These are phyloP conservation scores for Rhazya stricta DNA, from an alignment of 257 asterid species.

Conservation along the genomic window DNA sequence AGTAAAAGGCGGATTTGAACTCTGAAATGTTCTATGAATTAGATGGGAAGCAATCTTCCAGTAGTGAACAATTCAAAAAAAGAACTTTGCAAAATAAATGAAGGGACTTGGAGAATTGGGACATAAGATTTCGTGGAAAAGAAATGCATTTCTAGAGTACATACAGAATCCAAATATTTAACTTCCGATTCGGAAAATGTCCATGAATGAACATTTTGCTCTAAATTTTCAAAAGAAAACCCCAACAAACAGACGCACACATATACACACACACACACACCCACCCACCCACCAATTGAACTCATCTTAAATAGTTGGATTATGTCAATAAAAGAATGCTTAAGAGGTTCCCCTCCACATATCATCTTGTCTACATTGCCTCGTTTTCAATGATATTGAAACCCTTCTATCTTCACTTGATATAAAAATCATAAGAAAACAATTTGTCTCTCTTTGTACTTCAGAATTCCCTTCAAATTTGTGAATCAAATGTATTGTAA, in stretches of 20 bases:
- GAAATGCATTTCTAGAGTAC: not conserved
- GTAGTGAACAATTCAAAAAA: not conserved
- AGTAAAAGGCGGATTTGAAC: constrained; percentile 97
- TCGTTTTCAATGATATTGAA: not conserved
- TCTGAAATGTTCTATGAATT: constrained; percentile 51
- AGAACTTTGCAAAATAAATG: not conserved
- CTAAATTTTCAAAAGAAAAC: not conserved
- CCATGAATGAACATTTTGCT: not conserved
- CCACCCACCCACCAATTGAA: too few species aligned
- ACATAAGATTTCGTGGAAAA: not conserved
- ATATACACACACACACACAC: too few species aligned
- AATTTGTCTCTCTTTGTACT: not conserved
- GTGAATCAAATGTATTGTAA: not conserved
- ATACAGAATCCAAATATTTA: not conserved
- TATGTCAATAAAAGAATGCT: not conserved
- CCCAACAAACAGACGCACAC: too few species aligned
- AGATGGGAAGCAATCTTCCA: constrained; percentile 16
- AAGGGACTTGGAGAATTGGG: not conserved
- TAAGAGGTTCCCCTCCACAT: constrained; percentile 9
- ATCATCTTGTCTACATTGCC: not conserved
- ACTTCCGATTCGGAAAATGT: not conserved
- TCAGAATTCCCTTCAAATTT: not conserved
- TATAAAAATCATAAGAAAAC: not conserved
- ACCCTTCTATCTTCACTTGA: not conserved
- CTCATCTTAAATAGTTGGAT: not conserved